Conservation (phyloP, 2,329 filamentous ascomycete genomes). For the Chrysosporium keratinophilum region DNA sequence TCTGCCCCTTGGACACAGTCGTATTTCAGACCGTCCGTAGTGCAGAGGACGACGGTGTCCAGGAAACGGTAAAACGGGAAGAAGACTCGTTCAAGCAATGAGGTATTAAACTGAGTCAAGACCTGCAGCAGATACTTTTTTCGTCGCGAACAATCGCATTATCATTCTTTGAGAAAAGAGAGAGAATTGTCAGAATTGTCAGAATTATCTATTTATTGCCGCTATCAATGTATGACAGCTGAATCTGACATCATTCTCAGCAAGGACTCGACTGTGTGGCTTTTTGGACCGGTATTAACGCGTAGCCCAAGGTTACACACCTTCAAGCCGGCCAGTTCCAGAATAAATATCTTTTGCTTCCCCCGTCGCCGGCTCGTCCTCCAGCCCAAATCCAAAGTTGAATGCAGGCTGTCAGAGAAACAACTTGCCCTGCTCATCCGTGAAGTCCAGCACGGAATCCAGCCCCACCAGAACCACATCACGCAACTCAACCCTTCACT, state of each 20-base stretch:
- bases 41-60: neutral
- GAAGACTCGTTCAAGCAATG: neutral
- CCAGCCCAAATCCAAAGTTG: too few species aligned
- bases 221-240: neutral
- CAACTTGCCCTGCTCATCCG: neutral
- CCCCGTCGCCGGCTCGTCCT: too few species aligned
- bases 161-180: neutral
- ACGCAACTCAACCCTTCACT: neutral
- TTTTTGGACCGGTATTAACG: neutral
- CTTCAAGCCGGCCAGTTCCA: too few species aligned
- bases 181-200: neutral
- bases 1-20: neutral
- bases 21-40: neutral
- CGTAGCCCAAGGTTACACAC: too few species aligned
- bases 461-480: conserved; percentile 7
- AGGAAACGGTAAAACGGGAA: neutral
- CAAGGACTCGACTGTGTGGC: neutral
- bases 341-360: too few species aligned
- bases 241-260: conserved; percentile 3
- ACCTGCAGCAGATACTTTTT: neutral
- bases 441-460: neutral
- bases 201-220: neutral
- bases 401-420: too few species aligned
- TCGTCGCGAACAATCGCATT: neutral
- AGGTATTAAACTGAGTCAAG: neutral